Percentiles rank a stretch among this genome's conserved stretches.
Conservation (phyloP, 2,329 filamentous ascomycete species). For the Clonostachys rhizophaga region DNA sequence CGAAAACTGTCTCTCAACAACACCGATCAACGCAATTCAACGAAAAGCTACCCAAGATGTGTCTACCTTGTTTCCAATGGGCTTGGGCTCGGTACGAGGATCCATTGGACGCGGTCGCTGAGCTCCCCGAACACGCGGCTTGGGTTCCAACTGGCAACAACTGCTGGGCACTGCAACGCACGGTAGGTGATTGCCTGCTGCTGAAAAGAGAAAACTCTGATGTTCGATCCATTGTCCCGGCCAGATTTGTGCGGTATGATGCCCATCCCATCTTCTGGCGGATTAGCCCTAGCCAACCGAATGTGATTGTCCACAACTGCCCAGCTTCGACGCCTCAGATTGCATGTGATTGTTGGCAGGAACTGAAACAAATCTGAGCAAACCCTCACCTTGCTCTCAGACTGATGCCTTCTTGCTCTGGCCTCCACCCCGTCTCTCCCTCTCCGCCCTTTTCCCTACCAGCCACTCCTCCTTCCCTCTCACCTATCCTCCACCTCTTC, state of each 20-base stretch:
- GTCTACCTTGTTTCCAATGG: conserved; percentile 48
- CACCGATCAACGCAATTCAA: background rate
- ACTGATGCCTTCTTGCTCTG: background rate
- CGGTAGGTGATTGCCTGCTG: conserved; percentile 16
- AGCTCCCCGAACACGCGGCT: conserved; percentile 30
- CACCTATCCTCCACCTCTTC: background rate
- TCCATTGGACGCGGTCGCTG: conserved; percentile 23
- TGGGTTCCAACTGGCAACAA: conserved; percentile 30
- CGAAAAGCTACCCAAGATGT: conserved; percentile 33
- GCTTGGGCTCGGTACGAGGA: conserved; percentile 42
- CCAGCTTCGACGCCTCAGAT: no score
- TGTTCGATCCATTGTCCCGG: no score
- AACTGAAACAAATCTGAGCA: no score
- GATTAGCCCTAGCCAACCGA: no score
- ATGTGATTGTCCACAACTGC: no score
- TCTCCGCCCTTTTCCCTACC: background rate
- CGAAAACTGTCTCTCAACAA: background rate
- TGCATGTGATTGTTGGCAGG: no score
- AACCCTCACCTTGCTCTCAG: background rate
- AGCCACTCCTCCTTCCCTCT: conserved; percentile 1
- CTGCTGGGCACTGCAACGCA: conserved; percentile 26
- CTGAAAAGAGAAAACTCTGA: no score
- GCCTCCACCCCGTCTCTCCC: background rate
- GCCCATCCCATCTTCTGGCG: no score
- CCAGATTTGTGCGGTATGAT: no score